Evolutionary conservation across 139 green algal genomes (phyloP).

Genomic region (Diplosphaera chodatii): DNA sequence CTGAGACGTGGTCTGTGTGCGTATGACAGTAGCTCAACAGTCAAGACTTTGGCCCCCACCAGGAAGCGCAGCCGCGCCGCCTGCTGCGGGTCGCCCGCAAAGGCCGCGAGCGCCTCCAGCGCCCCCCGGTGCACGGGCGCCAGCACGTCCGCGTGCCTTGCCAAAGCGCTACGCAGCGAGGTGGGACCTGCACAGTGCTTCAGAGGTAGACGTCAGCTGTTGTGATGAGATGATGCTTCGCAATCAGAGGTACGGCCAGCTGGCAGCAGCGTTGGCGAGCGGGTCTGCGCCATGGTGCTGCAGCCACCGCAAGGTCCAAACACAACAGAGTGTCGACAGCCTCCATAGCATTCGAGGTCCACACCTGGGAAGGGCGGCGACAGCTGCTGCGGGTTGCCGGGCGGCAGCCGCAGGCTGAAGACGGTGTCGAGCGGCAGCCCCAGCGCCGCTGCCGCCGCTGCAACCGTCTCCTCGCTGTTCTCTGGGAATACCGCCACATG

Average conservation of each 20-base stretch:
- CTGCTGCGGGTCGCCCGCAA: constrained; percentile 44
- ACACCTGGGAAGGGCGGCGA: constrained; percentile 44
- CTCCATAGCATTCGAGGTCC: too few relatives aligned
- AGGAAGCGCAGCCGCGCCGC: constrained; percentile 53
- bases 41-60: too few relatives aligned
- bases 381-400: constrained; percentile 27
- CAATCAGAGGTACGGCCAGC: too few relatives aligned
- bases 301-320: too few relatives aligned
- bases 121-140: constrained; percentile 62
- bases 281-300: too few relatives aligned
- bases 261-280: too few relatives aligned
- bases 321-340: too few relatives aligned
- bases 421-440: constrained; percentile 41
- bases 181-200: constrained; percentile 52
- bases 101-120: constrained; percentile 65
- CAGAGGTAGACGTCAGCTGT: too few relatives aligned
- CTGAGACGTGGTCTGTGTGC: too few relatives aligned
- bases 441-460: constrained; percentile 53
- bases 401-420: constrained; percentile 42
- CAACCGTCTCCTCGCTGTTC: constrained; percentile 69
- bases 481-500: constrained; percentile 82
- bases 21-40: too few relatives aligned
- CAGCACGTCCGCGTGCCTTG: constrained; percentile 76
- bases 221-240: too few relatives aligned
- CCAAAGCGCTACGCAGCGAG: constrained; percentile 58